Base-by-base conservation (phyloP, 116 monocot species). In the Phalaenopsis hybrid region DNA sequence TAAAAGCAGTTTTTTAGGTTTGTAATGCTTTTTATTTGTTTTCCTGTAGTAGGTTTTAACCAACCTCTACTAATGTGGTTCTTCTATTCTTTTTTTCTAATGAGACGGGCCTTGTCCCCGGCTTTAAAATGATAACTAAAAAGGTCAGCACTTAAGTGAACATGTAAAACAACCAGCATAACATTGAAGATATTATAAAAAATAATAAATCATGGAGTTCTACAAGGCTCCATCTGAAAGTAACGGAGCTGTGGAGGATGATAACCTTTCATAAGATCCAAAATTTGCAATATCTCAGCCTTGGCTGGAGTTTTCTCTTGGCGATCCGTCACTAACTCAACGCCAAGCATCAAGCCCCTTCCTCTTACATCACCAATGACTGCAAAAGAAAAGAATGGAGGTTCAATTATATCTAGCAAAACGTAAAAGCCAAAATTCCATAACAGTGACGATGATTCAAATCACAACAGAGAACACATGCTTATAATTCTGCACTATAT, bases 281-380 rank as follows among this genome's bases (percentile, higher is more conserved):
- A 92, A 8, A 87, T 90, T 81, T 89, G 91, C 67, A 85, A 78
- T n/a, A 87, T 91, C 83, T 96, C 96, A 52, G 84, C 57, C 69
- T 89, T 96, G 28, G 94, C 92, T 50, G 96, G 96, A 78, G 94
- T 94, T 74, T 96, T 96, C 33, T 81, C 65, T 51, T 88, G 79
- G 15, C 87, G 88, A 58, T 96, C 92, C 0, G 88, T 89, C 61
- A 96, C 96, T 5, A 96, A 80, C 69, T 96, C 96, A 73, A 96
- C 87, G 57, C 96, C 96, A 78, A 96, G 88, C 87, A 96, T 92
- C 81, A 96, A 76, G 16, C 96, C 96, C 72, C 88, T 92, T 84
- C 96, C 96, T 79, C 96, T 87, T 23, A 96, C 96, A 85, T 96
- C 92, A 20, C 96, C 96, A 75, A 96, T 90, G 80, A 96, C 96